These are phyloP conservation scores for Peniophora sp. DNA, from an alignment of 1,284 basidiomycete genomes.

Conservation along the genomic window DNA sequence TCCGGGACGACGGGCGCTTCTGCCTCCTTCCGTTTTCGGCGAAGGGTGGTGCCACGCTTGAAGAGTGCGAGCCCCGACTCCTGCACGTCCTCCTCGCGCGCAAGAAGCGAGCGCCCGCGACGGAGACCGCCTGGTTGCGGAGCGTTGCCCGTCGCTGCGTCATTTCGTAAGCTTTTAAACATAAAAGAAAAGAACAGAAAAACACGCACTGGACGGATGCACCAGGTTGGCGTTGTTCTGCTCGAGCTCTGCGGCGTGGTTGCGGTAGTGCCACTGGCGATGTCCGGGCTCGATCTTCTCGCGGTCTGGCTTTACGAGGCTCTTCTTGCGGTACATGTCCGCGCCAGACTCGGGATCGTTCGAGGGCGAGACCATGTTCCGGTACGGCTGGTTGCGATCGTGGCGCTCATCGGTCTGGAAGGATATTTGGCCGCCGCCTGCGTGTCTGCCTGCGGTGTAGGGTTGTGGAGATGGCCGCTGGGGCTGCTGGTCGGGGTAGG, in stretches of 20 bases:
- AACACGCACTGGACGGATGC: slow-evolving; percentile 75
- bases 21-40: slow-evolving; percentile 52
- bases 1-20: slow-evolving; percentile 30
- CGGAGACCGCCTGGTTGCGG: slow-evolving; percentile 61
- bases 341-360: slow-evolving; percentile 35
- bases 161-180: slow-evolving; percentile 2
- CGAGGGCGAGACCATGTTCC: slow-evolving; percentile 36
- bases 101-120: slow-evolving; percentile 83
- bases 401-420: slow-evolving; percentile 63
- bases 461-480: no score
- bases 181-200: slow-evolving; percentile 6
- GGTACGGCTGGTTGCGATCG: slow-evolving; percentile 52
- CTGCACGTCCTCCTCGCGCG: slow-evolving; percentile 77
- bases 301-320: slow-evolving; percentile 87
- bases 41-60: slow-evolving; percentile 72
- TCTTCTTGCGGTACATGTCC: slow-evolving; percentile 77
- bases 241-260: slow-evolving; percentile 79
- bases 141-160: slow-evolving; percentile 74
- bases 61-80: slow-evolving; percentile 86
- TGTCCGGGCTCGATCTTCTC: slow-evolving; percentile 96
- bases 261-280: slow-evolving; percentile 93
- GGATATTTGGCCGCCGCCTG: slow-evolving; percentile 29
- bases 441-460: no score
- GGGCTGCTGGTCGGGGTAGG: no score
- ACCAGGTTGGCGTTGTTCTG: slow-evolving; percentile 59